Percentiles rank a stretch among this genome's conserved stretches.
phyloP scores from a whole-genome alignment of 306 rosid genomes.

The Herpetospermum pedunculosum region DNA sequence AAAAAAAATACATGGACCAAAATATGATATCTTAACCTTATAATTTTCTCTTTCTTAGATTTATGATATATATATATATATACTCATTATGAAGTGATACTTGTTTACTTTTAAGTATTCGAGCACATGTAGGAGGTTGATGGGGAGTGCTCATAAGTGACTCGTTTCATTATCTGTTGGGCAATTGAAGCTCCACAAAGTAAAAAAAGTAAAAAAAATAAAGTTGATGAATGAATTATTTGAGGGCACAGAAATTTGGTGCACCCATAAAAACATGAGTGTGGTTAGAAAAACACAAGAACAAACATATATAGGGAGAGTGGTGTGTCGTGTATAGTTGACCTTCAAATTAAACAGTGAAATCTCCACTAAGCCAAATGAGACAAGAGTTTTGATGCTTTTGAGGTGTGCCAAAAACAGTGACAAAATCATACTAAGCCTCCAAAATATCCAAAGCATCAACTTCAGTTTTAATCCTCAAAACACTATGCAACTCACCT shows the following conservation, averaged over 20 bases:
- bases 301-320: no score
- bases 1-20: no score
- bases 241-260: not conserved
- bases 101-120: not conserved
- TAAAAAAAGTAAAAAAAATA: no score
- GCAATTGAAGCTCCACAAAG: not conserved
- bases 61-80: not conserved
- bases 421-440: conserved; percentile 7
- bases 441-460: conserved; percentile 10
- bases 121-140: not conserved
- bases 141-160: not conserved
- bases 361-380: conserved; percentile 48
- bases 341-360: conserved; percentile 40
- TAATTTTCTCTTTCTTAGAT: no score
- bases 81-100: not conserved
- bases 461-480: conserved; percentile 9
- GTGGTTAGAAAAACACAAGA: no score
- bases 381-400: conserved; percentile 36
- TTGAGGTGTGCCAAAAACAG: conserved; percentile 20
- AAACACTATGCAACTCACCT: no score
- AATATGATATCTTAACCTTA: no score
- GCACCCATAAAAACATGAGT: not conserved
- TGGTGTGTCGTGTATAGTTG: conserved; percentile 66
- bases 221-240: not conserved
- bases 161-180: not conserved